These are phyloP conservation scores for Penicillium crustosum DNA, from an alignment of 2,329 filamentous ascomycete genomes.

Conservation along the genomic window DNA sequence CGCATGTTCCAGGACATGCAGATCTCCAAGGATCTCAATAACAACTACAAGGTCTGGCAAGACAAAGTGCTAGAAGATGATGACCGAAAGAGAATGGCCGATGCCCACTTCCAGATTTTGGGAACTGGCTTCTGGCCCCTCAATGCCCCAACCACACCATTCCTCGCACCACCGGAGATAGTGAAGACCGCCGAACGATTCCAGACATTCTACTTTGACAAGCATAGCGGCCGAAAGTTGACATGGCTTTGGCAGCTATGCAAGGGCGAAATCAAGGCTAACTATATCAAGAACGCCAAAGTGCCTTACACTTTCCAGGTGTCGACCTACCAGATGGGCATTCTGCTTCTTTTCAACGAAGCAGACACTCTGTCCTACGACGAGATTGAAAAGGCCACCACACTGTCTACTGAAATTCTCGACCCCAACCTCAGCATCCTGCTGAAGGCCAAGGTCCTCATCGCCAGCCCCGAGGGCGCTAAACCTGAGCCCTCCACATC, in stretches of 20 bases:
- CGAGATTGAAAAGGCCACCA: slow-evolving; percentile 79
- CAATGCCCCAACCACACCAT: slow-evolving; percentile 80
- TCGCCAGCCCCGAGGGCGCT: slow-evolving; percentile 67
- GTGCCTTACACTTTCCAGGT: slow-evolving; percentile 96
- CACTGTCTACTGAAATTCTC: slow-evolving; percentile 75
- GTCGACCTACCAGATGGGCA: slow-evolving; percentile 96
- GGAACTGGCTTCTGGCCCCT: slow-evolving; percentile 98
- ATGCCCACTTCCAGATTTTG: slow-evolving; percentile 87
- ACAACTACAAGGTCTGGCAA: slow-evolving; percentile 78
- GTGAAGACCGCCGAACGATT: slow-evolving; percentile 87
- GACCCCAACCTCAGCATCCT: slow-evolving; percentile 85
- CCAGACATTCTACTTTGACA: slow-evolving; percentile 86
- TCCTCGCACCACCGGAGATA: slow-evolving; percentile 82
- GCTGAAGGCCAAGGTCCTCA: slow-evolving; percentile 87
- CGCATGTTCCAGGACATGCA: slow-evolving; percentile 99
- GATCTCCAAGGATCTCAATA: slow-evolving; percentile 95
- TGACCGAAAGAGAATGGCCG: slow-evolving; percentile 67
- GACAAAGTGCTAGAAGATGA: slow-evolving; percentile 63
- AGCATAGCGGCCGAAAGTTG: slow-evolving; percentile 93
- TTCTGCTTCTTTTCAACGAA: slow-evolving; percentile 92
- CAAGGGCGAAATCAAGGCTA: slow-evolving; percentile 93
- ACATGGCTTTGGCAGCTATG: slow-evolving; percentile 98
- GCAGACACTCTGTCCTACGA: slow-evolving; percentile 81
- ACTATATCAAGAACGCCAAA: slow-evolving; percentile 86
- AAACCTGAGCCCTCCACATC: slow-evolving; percentile 76